Conservation (phyloP, 1,284 basidiomycete species). For the Sporisorium iseilematis-ciliati region DNA sequence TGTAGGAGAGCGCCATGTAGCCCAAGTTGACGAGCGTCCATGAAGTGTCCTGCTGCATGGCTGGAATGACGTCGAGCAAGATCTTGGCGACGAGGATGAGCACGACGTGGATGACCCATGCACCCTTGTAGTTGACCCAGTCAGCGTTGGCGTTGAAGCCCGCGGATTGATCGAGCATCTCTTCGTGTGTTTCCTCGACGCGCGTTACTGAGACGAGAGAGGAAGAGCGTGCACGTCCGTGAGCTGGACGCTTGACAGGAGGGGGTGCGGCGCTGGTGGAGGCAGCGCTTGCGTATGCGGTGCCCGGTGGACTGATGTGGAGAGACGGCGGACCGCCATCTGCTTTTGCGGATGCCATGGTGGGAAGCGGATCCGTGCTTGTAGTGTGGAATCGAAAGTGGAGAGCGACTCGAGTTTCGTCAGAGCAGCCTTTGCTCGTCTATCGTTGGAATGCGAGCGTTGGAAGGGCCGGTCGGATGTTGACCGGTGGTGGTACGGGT, state of each 20-base stretch:
- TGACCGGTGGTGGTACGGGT: no score
- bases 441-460: no score
- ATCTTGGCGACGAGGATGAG: constrained; percentile 91
- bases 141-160: constrained; percentile 87
- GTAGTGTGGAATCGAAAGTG: no score
- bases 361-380: not conserved
- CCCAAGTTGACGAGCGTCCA: constrained; percentile 95
- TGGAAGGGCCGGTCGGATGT: no score
- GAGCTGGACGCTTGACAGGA: constrained; percentile 34
- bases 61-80: constrained; percentile 91
- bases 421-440: no score
- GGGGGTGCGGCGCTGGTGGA: constrained; percentile 36
- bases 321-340: constrained; percentile 30
- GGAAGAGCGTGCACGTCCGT: constrained; percentile 40
- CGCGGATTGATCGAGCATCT: constrained; percentile 70
- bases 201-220: constrained; percentile 71
- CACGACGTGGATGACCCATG: constrained; percentile 97
- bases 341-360: constrained; percentile 8
- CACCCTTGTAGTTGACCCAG: constrained; percentile 97
- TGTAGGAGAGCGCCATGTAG: constrained; percentile 92
- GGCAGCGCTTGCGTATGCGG: constrained; percentile 19
- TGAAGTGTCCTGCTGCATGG: constrained; percentile 91
- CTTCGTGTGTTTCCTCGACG: constrained; percentile 71
- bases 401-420: no score
- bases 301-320: constrained; percentile 43